Percentiles rank a stretch among this genome's conserved stretches.
Conservation (phyloP, 176 grass and related monocot species). For the Ampelocalamus luodianensis region DNA sequence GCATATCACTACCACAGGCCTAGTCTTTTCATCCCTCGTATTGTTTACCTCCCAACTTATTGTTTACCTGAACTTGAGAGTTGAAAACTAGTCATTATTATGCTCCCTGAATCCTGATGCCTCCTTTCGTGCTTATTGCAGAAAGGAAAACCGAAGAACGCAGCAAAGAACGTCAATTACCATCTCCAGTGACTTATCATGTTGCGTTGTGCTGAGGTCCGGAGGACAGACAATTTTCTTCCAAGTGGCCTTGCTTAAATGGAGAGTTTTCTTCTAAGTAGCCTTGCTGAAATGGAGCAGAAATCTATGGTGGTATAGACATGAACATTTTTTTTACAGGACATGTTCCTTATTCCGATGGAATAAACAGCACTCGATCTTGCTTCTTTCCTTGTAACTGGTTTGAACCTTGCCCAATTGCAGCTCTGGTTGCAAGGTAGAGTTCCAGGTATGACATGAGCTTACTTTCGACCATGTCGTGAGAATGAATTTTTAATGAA, state of each 20-base stretch:
- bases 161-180: constrained; percentile 72
- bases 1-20: too few relatives aligned
- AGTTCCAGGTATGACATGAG: too few relatives aligned
- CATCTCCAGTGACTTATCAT: constrained; percentile 67
- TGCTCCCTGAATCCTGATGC: background rate
- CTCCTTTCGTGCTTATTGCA: constrained; percentile 32
- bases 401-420: background rate
- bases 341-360: background rate
- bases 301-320: background rate
- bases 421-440: too few relatives aligned
- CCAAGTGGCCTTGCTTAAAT: constrained; percentile 15
- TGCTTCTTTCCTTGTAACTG: background rate
- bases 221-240: background rate
- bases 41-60: too few relatives aligned
- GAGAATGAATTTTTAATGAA: too few relatives aligned
- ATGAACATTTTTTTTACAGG: background rate
- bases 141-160: constrained; percentile 75
- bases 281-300: constrained; percentile 10
- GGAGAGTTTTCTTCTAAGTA: constrained; percentile 22
- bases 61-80: background rate
- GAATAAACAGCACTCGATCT: background rate
- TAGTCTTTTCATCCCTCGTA: too few relatives aligned
- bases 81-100: background rate
- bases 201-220: background rate
- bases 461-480: too few relatives aligned